These are phyloP conservation scores for Rhodamnia rubescens DNA, from an alignment of 345 rosid species.

Conservation along the genomic window DNA sequence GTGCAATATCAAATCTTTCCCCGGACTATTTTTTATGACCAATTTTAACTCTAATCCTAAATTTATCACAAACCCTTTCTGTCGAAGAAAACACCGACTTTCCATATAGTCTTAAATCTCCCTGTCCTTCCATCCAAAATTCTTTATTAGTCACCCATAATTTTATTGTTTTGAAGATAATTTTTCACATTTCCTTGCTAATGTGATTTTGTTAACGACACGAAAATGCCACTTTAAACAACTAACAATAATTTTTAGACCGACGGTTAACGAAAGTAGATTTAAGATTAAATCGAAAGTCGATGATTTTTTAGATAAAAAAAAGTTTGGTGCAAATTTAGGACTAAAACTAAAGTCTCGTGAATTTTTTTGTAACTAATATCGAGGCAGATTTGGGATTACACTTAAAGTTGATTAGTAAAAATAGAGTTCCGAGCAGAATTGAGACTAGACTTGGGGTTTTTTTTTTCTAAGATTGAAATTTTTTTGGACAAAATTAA, in stretches of 20 bases:
- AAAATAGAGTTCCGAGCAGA: too few species aligned
- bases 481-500: too few species aligned
- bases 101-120: not conserved
- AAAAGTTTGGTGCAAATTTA: not conserved
- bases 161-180: not conserved
- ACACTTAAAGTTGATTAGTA: too few species aligned
- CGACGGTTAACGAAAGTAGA: fast-evolving
- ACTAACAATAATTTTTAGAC: not conserved
- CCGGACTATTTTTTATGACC: not conserved
- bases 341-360: too few species aligned
- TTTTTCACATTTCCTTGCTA: not conserved
- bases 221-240: not conserved
- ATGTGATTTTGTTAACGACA: not conserved
- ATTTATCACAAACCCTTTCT: not conserved
- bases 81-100: not conserved
- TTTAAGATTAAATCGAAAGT: not conserved
- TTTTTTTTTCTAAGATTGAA: too few species aligned
- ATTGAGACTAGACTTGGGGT: too few species aligned
- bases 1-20: not conserved
- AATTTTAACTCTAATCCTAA: not conserved
- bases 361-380: too few species aligned
- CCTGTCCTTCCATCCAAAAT: not conserved
- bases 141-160: not conserved
- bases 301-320: not conserved
- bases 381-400: too few species aligned